Evolutionary conservation across 1,284 basidiomycete genomes (phyloP), one percentile per base, ranked within the genome.

Genomic region (Serendipita sp.): DNA sequence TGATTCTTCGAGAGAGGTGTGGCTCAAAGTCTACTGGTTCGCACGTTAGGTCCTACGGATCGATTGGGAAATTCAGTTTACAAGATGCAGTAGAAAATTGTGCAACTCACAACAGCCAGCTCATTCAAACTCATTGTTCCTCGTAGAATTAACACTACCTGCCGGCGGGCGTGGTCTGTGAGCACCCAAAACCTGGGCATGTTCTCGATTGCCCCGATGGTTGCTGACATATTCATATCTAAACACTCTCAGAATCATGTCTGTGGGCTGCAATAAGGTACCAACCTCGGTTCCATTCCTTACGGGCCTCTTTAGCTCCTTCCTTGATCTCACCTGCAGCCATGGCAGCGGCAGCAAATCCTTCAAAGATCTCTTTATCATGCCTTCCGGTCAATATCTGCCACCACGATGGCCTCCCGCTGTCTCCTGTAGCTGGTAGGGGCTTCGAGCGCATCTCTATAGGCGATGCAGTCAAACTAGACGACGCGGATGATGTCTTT

Each of bases 41-140:
- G 70, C 87, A 89, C 1, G 87, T 88, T 50, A 89, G 75, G 71
- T 90, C 87, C 68, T 69, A 45, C 44, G 17, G 29, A n/a, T 38
- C 15, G 12, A 61, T 42, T 32, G 38, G 35, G 55, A 60, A 43
- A 13, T n/a, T 32, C n/a, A 17, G 15, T 55, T n/a, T 12, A 41
- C 38, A 38, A 38, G 26, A 58, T 29, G 1, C 26, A 38, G 35
- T 30, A 50, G 42, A 49, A 35, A 17, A 17, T 2, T 1, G 29
- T 32, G 2, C 3, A 32, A 62, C 67, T 43, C 49, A 69, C 68
- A 4, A 86, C 87, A n/a, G 87, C 87, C 12, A 90, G 79, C 71
- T 90, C 87, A 67, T 90, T 90, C 43, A 90, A 74, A 8, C 84
- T 86, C 84, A 89, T 87, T 1, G 87, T 90, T n/a, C 87, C 82